phyloP scores from a whole-genome alignment of 495 filamentous ascomycete genomes.

The Annulohypoxylon moriforme region DNA sequence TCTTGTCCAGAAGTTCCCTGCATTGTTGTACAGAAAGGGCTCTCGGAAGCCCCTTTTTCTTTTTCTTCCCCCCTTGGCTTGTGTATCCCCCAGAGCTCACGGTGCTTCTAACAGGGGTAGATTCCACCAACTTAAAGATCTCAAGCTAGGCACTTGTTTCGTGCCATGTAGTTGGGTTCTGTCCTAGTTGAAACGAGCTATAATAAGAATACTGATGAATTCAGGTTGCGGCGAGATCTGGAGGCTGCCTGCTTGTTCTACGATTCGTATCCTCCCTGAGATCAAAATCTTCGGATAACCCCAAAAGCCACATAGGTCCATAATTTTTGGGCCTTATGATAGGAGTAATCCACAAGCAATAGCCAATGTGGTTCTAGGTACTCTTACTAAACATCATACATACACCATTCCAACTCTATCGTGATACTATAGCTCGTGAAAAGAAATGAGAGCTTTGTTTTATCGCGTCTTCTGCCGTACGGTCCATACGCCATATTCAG shows the following conservation, averaged over 20 bases:
- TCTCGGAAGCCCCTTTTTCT: neutral
- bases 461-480: constrained; percentile 17
- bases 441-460: neutral
- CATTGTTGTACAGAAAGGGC: neutral
- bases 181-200: too few species aligned
- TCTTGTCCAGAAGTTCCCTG: constrained; percentile 12
- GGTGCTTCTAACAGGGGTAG: constrained; percentile 11
- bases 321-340: too few species aligned
- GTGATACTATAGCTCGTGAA: constrained; percentile 1
- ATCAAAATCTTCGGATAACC: too few species aligned
- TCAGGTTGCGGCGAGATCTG: too few species aligned
- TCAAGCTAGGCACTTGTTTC: neutral
- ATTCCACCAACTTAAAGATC: neutral
- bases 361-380: neutral
- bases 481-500: constrained; percentile 25
- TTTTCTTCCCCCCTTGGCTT: too few species aligned
- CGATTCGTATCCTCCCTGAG: too few species aligned
- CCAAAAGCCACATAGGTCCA: too few species aligned
- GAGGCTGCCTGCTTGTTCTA: too few species aligned
- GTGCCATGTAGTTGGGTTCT: neutral
- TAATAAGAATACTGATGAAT: too few species aligned
- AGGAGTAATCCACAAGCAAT: neutral
- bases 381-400: neutral
- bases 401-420: neutral
- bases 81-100: neutral